phyloP scores from a whole-genome alignment of 1,284 basidiomycete species.

The Leccinum pachyderme region DNA sequence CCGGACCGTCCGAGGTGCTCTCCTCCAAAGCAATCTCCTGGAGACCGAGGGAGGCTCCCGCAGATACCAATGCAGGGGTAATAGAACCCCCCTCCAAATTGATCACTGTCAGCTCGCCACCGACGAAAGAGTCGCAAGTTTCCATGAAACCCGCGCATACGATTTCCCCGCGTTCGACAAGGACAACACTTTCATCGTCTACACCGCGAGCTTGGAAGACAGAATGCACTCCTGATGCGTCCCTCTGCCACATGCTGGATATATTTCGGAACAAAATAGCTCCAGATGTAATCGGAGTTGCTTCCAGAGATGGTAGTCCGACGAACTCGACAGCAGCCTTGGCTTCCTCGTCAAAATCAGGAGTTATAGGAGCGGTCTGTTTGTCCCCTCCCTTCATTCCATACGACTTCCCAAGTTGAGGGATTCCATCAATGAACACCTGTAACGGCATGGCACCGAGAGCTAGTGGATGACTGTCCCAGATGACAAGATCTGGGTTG shows the following conservation, averaged over 20 bases:
- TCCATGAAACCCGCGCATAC: constrained; percentile 28
- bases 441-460: constrained; percentile 71
- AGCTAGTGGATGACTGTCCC: constrained; percentile 84
- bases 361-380: constrained; percentile 54
- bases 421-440: constrained; percentile 69
- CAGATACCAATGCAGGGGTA: constrained; percentile 56
- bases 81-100: constrained; percentile 43
- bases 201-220: constrained; percentile 13
- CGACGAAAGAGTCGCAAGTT: constrained; percentile 18
- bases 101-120: constrained; percentile 21
- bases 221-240: constrained; percentile 20
- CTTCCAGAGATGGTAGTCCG: constrained; percentile 62
- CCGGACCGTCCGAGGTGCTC: constrained; percentile 64
- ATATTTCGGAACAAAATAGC: constrained; percentile 47
- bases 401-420: constrained; percentile 48
- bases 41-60: constrained; percentile 58
- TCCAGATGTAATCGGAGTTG: constrained; percentile 25
- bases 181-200: constrained; percentile 27
- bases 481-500: constrained; percentile 74
- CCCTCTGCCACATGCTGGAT: constrained; percentile 22
- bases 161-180: constrained; percentile 34
- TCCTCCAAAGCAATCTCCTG: constrained; percentile 60
- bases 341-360: constrained; percentile 63
- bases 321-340: constrained; percentile 52
- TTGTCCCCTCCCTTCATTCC: constrained; percentile 46